Evolutionary conservation across 192 early-diverging fungal genomes (phyloP).

Genomic region (Coemansia sp.): DNA sequence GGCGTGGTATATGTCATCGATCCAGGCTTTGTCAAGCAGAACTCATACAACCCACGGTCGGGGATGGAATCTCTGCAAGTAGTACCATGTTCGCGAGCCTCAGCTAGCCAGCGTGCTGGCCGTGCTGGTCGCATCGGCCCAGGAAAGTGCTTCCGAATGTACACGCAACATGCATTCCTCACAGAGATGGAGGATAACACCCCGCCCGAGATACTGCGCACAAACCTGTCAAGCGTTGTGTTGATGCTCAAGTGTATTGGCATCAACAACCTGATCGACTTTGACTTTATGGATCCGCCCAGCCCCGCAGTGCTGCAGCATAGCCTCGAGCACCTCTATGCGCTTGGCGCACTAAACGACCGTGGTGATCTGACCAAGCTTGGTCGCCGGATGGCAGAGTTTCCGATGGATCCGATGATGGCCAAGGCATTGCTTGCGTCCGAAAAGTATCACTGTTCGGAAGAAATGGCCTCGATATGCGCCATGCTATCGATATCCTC

Average conservation of each 20-base stretch:
- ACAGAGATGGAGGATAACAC: constrained; percentile 96
- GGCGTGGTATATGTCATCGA: constrained; percentile 97
- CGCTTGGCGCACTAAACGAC: constrained; percentile 89
- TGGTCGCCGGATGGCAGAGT: constrained; percentile 97
- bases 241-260: constrained; percentile 92
- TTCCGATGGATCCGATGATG: constrained; percentile 94
- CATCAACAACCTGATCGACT: constrained; percentile 94
- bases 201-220: constrained; percentile 95
- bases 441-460: constrained; percentile 90
- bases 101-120: constrained; percentile 90
- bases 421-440: constrained; percentile 89
- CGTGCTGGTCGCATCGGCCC: constrained; percentile 95
- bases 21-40: constrained; percentile 96
- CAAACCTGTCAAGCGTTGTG: constrained; percentile 89
- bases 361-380: constrained; percentile 92
- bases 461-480: constrained; percentile 89
- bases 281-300: constrained; percentile 99
- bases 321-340: constrained; percentile 89
- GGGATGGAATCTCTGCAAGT: constrained; percentile 98
- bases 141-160: constrained; percentile 96
- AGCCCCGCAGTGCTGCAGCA: constrained; percentile 88
- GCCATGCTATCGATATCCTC: constrained; percentile 89
- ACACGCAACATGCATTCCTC: constrained; percentile 85
- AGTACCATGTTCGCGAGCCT: constrained; percentile 90
- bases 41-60: constrained; percentile 88